phyloP scores from a whole-genome alignment of 169 alveolate genomes.

The Plasmodium cynomolgi region DNA sequence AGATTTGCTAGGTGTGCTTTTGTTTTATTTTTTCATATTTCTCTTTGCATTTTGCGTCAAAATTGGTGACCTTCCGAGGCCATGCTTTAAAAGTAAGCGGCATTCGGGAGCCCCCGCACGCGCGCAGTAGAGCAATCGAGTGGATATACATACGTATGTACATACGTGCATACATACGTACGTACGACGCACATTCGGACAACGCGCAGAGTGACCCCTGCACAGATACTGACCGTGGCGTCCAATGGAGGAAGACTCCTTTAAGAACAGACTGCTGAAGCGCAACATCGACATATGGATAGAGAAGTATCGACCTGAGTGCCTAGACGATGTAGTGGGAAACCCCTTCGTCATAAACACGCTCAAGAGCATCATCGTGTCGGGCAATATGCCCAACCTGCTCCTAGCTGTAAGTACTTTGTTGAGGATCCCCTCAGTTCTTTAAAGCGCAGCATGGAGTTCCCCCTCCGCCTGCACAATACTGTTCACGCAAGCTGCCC shows the following conservation, averaged over 20 bases:
- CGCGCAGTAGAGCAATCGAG: background rate
- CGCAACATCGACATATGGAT: conserved; percentile 91
- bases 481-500: background rate
- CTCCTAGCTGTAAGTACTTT: conserved; percentile 90
- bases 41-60: background rate
- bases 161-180: background rate
- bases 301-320: conserved; percentile 97
- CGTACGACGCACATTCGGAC: background rate
- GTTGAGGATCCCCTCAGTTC: background rate
- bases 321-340: conserved; percentile 96
- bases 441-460: no score
- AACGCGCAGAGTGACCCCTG: background rate
- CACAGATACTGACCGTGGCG: background rate
- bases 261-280: conserved; percentile 72
- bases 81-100: background rate
- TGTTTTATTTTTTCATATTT: background rate
- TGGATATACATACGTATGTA: background rate
- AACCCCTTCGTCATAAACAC: conserved; percentile 94
- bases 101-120: background rate
- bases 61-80: background rate
- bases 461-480: background rate
- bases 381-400: conserved; percentile 98
- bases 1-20: background rate
- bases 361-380: conserved; percentile 93
- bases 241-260: conserved; percentile 60